Percentiles rank a stretch among this genome's conserved stretches.
Conservation (phyloP, 345 rosid species). For the Aurinia saxatilis region DNA sequence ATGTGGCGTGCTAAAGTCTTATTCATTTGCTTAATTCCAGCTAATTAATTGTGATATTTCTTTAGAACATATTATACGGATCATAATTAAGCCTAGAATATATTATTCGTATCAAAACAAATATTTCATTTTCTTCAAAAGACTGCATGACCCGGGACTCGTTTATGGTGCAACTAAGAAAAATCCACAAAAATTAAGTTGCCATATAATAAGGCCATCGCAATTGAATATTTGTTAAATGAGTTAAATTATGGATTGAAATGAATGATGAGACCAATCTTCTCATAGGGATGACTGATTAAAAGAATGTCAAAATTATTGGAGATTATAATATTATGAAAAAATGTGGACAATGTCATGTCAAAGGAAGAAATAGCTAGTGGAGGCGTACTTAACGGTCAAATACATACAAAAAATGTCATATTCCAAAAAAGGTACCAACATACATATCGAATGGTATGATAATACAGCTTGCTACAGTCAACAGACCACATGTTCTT, state of each 20-base stretch:
- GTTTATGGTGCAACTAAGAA: slow-evolving; percentile 10
- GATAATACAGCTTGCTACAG: background rate
- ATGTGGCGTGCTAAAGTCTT: background rate
- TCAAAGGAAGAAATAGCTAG: slow-evolving; percentile 4
- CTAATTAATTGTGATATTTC: slow-evolving; percentile 7
- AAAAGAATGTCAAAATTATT: slow-evolving; percentile 10
- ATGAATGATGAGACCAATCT: slow-evolving; percentile 10
- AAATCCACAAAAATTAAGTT: background rate
- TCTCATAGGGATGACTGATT: slow-evolving; percentile 10
- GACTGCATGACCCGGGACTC: slow-evolving; percentile 15
- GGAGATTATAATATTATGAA: background rate
- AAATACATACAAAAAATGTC: slow-evolving; percentile 18
- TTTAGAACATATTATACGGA: background rate
- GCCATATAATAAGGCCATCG: slow-evolving; percentile 9
- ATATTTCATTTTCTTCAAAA: background rate
- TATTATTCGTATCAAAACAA: no score
- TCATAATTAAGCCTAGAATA: no score
- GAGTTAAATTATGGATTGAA: background rate
- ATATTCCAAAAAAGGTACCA: background rate
- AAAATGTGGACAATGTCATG: background rate
- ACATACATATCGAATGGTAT: background rate
- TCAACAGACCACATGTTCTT: background rate
- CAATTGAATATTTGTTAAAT: background rate
- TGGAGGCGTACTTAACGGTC: slow-evolving; percentile 18
- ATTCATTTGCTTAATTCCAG: slow-evolving; percentile 1